phyloP scores from a whole-genome alignment of 2,329 filamentous ascomycete species.

The Simplicillium aogashimaense region DNA sequence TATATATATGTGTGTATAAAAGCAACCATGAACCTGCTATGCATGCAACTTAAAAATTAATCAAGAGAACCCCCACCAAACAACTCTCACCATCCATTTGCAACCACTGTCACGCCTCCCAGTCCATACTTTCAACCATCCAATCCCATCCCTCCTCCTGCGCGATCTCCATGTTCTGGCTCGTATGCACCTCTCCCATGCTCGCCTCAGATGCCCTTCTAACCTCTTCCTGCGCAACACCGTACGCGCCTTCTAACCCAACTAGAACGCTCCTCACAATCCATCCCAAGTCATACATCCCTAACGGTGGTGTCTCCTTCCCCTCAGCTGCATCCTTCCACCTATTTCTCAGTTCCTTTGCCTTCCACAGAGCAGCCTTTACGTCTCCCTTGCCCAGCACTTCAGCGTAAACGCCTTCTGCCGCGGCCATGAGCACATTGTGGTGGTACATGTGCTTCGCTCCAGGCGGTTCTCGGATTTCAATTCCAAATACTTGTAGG shows the following conservation, averaged over 20 bases:
- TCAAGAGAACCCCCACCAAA: too few relatives aligned
- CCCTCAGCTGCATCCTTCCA: constrained; percentile 59
- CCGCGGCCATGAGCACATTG: constrained; percentile 56
- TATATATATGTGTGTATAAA: too few relatives aligned
- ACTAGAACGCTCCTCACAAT: constrained; percentile 48
- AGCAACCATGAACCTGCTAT: too few relatives aligned
- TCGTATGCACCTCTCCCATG: neutral
- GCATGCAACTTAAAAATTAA: too few relatives aligned
- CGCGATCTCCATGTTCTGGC: constrained; percentile 6
- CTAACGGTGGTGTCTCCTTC: constrained; percentile 29
- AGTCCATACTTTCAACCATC: constrained; percentile 51
- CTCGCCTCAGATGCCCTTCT: constrained; percentile 10
- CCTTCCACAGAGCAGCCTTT: constrained; percentile 47
- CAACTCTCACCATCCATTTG: too few relatives aligned
- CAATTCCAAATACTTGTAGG: constrained; percentile 52
- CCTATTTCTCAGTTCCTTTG: constrained; percentile 61
- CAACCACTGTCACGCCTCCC: constrained; percentile 26
- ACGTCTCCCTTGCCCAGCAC: constrained; percentile 47
- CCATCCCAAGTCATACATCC: constrained; percentile 49
- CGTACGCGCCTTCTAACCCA: constrained; percentile 49
- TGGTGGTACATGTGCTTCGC: constrained; percentile 52
- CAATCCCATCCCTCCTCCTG: constrained; percentile 40
- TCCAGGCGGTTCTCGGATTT: constrained; percentile 21
- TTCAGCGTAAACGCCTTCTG: constrained; percentile 43
- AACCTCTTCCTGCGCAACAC: constrained; percentile 37